Percentiles rank a stretch among this genome's conserved stretches.
Conservation (phyloP, 2,329 filamentous ascomycete species). For the Phymatotrichopsis omnivora region DNA sequence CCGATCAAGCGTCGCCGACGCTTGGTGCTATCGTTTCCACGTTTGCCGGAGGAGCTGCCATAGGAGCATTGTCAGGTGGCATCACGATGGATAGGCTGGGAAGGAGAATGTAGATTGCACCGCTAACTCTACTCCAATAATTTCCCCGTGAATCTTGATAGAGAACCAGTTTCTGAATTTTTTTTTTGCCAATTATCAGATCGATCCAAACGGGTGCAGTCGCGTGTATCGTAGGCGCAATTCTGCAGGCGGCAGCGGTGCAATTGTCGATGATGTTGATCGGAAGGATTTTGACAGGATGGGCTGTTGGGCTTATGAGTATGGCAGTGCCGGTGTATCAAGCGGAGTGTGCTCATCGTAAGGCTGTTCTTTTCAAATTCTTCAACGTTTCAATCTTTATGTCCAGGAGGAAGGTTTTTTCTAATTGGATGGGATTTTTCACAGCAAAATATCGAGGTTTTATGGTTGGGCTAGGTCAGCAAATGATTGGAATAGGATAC, state of each 20-base stretch:
- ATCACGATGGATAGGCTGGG: constrained; percentile 53
- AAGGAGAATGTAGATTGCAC: constrained; percentile 39
- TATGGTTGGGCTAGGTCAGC: constrained; percentile 47
- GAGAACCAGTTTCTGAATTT: neutral
- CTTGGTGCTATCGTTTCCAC: constrained; percentile 55
- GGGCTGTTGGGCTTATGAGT: constrained; percentile 49
- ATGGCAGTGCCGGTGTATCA: constrained; percentile 55
- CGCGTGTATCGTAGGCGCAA: constrained; percentile 42
- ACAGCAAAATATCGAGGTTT: constrained; percentile 46
- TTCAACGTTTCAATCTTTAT: neutral
- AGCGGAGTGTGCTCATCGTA: constrained; percentile 47
- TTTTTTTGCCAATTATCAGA: too few relatives aligned
- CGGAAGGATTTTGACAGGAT: constrained; percentile 50
- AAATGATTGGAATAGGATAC: constrained; percentile 49
- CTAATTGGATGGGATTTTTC: constrained; percentile 27
- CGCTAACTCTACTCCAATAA: too few relatives aligned
- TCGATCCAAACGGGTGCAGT: constrained; percentile 26
- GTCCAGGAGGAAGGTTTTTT: neutral
- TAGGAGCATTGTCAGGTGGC: constrained; percentile 46
- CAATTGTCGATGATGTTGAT: constrained; percentile 48
- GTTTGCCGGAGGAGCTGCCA: constrained; percentile 49
- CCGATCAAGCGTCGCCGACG: constrained; percentile 41
- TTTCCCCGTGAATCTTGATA: neutral
- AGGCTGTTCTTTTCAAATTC: constrained; percentile 10
- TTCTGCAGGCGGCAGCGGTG: constrained; percentile 49